Percentiles rank a stretch among this genome's conserved stretches.
phyloP scores from a whole-genome alignment of 352 stramenopile species.

The Pythium rhizo-oryzae region DNA sequence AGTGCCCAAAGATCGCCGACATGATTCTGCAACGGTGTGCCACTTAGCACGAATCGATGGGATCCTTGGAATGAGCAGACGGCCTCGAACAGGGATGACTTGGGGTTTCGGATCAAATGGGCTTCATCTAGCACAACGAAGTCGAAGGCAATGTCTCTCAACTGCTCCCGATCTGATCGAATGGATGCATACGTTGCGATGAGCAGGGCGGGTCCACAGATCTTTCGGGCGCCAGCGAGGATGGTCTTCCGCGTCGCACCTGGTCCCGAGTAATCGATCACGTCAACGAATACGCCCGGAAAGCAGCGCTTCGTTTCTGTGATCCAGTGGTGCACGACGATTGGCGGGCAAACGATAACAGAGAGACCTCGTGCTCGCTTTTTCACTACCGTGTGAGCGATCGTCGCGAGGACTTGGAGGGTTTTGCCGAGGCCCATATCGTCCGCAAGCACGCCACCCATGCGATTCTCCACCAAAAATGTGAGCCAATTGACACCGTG shows the following conservation, averaged over 20 bases:
- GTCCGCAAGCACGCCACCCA: slow-evolving; percentile 83
- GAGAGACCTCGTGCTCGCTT: not conserved
- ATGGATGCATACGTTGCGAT: slow-evolving; percentile 90
- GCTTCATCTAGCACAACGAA: slow-evolving; percentile 97
- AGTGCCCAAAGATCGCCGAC: slow-evolving; percentile 97
- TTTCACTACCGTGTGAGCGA: slow-evolving; percentile 45
- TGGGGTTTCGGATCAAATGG: slow-evolving; percentile 97
- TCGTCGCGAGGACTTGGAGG: slow-evolving; percentile 91
- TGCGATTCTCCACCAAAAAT: slow-evolving; percentile 70
- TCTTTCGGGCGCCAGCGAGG: slow-evolving; percentile 35
- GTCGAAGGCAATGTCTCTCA: slow-evolving; percentile 34
- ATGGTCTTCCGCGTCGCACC: slow-evolving; percentile 46
- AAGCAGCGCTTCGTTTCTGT: slow-evolving; percentile 91
- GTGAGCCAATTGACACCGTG: slow-evolving; percentile 78
- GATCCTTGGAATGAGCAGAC: slow-evolving; percentile 73
- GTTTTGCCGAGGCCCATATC: slow-evolving; percentile 96
- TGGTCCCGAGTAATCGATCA: slow-evolving; percentile 82
- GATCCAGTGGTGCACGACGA: slow-evolving; percentile 96
- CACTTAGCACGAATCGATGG: slow-evolving; percentile 95
- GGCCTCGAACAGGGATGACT: slow-evolving; percentile 86
- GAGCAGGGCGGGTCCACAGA: slow-evolving; percentile 41
- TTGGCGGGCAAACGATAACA: slow-evolving; percentile 95
- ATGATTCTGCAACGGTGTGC: slow-evolving; percentile 98
- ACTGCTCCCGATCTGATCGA: slow-evolving; percentile 72
- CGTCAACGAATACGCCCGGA: slow-evolving; percentile 46